These are phyloP conservation scores for Austropuccinia psidii DNA, from an alignment of 1,284 basidiomycete genomes.

Conservation along the genomic window DNA sequence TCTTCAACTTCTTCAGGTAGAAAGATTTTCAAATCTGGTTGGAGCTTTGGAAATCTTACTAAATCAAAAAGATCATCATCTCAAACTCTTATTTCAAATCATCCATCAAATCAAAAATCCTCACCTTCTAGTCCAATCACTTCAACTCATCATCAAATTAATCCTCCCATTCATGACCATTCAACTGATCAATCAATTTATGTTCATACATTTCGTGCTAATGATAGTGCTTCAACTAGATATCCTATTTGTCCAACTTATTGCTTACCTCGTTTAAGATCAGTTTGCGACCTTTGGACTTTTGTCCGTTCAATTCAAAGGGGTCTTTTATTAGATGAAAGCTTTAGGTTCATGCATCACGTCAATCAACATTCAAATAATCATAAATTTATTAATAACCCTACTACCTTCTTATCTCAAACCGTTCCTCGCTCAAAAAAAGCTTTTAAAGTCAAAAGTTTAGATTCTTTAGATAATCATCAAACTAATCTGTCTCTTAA, in stretches of 20 bases:
- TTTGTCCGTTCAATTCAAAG: conserved; percentile 76
- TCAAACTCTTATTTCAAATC: no score
- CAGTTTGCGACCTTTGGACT: conserved; percentile 85
- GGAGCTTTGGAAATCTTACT: conserved; percentile 29
- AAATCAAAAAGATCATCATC: conserved; percentile 20
- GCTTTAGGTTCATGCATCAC: conserved; percentile 12
- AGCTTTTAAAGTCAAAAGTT: no score
- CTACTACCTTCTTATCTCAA: background rate
- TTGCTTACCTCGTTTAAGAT: conserved; percentile 67
- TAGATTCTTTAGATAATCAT: no score
- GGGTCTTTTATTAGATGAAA: conserved; percentile 73
- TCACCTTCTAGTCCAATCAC: conserved; percentile 24
- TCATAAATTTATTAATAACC: background rate
- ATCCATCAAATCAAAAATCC: background rate
- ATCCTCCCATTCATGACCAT: conserved; percentile 37
- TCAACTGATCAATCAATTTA: conserved; percentile 40
- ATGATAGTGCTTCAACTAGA: conserved; percentile 40
- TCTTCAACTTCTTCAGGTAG: conserved; percentile 38
- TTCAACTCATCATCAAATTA: conserved; percentile 31
- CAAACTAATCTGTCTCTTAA: no score
- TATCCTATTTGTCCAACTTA: conserved; percentile 51
- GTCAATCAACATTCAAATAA: background rate
- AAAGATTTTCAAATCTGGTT: conserved; percentile 40
- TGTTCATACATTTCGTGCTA: conserved; percentile 43
- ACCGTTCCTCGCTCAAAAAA: no score